These are phyloP conservation scores for Sclerotinia sclerotiorum DNA, from an alignment of 2,329 filamentous ascomycete genomes.

Conservation along the genomic window DNA sequence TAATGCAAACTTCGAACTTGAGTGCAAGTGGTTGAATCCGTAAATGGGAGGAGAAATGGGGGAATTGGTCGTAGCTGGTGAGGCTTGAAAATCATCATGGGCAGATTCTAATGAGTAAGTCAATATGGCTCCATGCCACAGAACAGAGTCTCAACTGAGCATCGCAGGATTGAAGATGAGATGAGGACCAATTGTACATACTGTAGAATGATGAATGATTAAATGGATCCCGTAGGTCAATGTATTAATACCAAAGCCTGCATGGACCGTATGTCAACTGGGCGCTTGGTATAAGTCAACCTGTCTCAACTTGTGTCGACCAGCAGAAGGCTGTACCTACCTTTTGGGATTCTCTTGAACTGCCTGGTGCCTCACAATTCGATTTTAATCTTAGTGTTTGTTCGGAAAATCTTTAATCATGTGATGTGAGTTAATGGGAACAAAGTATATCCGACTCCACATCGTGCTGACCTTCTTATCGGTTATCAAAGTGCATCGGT, in stretches of 20 bases:
- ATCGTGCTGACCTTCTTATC: neutral
- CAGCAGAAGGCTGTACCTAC: constrained; percentile 3
- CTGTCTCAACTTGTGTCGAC: neutral
- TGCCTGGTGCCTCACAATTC: neutral
- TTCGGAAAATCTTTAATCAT: neutral
- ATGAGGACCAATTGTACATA: neutral
- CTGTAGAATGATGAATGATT: neutral
- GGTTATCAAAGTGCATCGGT: neutral
- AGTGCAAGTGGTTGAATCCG: constrained; percentile 34
- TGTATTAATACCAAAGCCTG: constrained; percentile 1
- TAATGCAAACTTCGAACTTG: constrained; percentile 45
- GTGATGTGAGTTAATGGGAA: neutral
- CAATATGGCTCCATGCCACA: constrained; percentile 8
- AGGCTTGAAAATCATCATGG: constrained; percentile 38
- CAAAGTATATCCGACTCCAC: neutral
- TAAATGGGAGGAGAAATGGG: constrained; percentile 38
- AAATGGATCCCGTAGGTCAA: neutral
- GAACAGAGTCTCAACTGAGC: neutral
- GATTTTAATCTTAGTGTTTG: constrained; percentile 15
- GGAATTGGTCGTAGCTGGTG: constrained; percentile 35
- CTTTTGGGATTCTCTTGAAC: neutral
- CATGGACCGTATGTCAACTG: neutral
- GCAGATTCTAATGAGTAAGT: constrained; percentile 19
- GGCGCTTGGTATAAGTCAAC: neutral
- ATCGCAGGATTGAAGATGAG: neutral